Base-by-base conservation (phyloP, 2,329 filamentous ascomycete species). In the Fusarium secorum region DNA sequence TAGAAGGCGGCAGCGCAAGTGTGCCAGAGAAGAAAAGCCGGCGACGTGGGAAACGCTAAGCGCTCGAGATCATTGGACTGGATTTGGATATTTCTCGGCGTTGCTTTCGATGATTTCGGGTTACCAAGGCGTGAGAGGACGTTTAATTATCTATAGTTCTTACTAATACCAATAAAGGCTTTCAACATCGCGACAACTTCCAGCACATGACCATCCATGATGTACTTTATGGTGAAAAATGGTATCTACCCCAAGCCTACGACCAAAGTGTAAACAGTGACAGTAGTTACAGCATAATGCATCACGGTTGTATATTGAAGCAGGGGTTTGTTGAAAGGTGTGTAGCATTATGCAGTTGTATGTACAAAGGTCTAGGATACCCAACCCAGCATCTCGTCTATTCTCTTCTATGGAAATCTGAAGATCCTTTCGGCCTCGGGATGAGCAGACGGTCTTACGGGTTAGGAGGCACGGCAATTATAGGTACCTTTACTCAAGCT, bases 1-100 rank as follows among this genome's bases (percentile, higher is more conserved):
- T 96, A 39, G 89, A 90, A 71, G 91, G 91, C 55, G 93, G 92
- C 0, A 93, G 87, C 57, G 85, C 90, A n/a, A 89, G 87, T 68
- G 84, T 93, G 44, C 88, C 90, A 3, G 89, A 89, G 77, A 84
- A 83, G 73, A 89, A 87, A 76, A 84, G 82, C 22, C 87, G 87
- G 77, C 83, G 86, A 33, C 86, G 85, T 76, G 85, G 84, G 57
- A 88, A 80, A 76, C 66, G 71, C 46, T 71, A 63, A 48, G 28
- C 10, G 13, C 24, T 33, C n/a, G 36, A 20, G 28, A 42, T 22
- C 26, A 52, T 15, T 51, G n/a, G 41, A 24, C 13, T 46, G 33
- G 14, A 41, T 8, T 48, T 54, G 24, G 24, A 18, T 17, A 26
- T 51, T n/a, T 44, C 35, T 28, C 35, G 48, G 54, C 54, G 32